phyloP scores from a whole-genome alignment of 2,329 filamentous ascomycete genomes.

The Chaetothyriales sp. region DNA sequence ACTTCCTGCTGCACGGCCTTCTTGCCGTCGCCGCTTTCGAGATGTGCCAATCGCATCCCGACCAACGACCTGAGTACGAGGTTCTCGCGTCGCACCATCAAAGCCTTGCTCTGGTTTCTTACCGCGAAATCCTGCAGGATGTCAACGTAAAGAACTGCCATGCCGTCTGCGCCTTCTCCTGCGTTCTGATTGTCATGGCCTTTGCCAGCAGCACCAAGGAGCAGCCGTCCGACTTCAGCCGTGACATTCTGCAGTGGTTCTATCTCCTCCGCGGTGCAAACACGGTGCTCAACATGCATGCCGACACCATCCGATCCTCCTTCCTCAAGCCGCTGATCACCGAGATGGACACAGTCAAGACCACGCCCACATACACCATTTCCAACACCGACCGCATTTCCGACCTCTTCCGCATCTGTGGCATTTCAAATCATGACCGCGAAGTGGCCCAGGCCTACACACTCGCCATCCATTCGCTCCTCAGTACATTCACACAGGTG shows the following conservation, averaged over 20 bases:
- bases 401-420: conserved; percentile 20
- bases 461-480: conserved; percentile 20
- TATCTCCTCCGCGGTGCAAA: conserved; percentile 21
- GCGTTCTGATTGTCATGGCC: conserved; percentile 28
- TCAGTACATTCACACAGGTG: conserved; percentile 21
- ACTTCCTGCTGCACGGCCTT: conserved; percentile 32
- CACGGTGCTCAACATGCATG: conserved; percentile 21
- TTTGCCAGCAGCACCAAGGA: conserved; percentile 20
- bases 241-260: conserved; percentile 21
- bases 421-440: conserved; percentile 15
- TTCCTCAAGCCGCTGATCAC: conserved; percentile 21
- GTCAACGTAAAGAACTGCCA: conserved; percentile 30
- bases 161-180: conserved; percentile 29
- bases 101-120: conserved; percentile 23
- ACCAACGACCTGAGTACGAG: conserved; percentile 24
- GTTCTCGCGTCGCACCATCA: conserved; percentile 26
- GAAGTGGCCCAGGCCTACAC: conserved; percentile 19
- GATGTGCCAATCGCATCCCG: conserved; percentile 19
- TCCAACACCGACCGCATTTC: conserved; percentile 19
- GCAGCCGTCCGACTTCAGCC: conserved; percentile 17
- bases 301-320: conserved; percentile 18
- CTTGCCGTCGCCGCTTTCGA: conserved; percentile 30
- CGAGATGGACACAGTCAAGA: conserved; percentile 20
- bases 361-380: conserved; percentile 18
- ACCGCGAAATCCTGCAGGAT: conserved; percentile 23